Evolutionary conservation across 2,329 filamentous ascomycete genomes (phyloP), one percentile per base, ranked within the genome.

Genomic region (Colletotrichum spaethianum): DNA sequence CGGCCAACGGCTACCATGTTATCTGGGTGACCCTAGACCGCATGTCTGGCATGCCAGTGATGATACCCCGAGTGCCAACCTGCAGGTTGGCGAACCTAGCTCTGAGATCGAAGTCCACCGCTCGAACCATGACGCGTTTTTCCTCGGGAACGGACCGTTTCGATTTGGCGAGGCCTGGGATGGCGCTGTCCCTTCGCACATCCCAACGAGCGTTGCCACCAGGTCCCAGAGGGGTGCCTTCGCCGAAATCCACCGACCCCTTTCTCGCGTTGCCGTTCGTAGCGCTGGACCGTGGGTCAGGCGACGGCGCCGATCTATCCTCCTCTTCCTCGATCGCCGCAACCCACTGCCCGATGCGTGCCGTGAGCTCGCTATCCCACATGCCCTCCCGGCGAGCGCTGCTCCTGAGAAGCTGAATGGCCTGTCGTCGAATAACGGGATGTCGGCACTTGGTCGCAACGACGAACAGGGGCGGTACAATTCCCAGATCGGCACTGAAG

Each of bases 401-500:
- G 75, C 86, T 89, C 62, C 85, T 84, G 67, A 93, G 80, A 46
- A 93, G 79, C 77, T 89, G 85, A 52, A 93, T 90, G 9, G 91
- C 91, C 73, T 89, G 87, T 23, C 89, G 84, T 26, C 91, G 87
- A 42, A 88, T 84, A 1, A 82, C 75, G 0, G 87, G 85, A 72
- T 92, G 87, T 14, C 90, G 86, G 76, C 91, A 93, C 77, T 92
- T 92, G 8, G 89, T 92, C 8, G 89, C 91, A n/a, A 91, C 88
- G 6, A 92, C 86, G 74, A 90, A 93, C 1, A 93, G 84, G 0
- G 90, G 89, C 4, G 90, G 88, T 5, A 93, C 86, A 66, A 93
- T 89, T 23, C 91, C 91, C 14, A 91, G 80, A 62, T 92, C 90
- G 31, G 91, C 87, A 53, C 89, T 90, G 78, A 93, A 93, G 75